phyloP scores from a whole-genome alignment of 805 yeast species.

The Pichia paraexigua region DNA sequence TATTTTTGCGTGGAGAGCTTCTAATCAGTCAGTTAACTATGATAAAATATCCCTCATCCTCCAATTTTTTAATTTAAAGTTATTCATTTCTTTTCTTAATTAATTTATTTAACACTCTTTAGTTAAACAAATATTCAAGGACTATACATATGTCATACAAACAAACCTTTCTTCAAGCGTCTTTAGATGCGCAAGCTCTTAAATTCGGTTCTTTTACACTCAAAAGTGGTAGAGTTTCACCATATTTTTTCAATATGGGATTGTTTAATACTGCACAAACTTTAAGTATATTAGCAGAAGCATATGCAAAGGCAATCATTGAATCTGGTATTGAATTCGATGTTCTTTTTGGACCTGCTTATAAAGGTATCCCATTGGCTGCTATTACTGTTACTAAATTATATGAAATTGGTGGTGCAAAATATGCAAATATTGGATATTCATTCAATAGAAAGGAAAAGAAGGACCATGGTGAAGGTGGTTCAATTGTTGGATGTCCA shows the following conservation, averaged over 20 bases:
- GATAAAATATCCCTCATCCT: too few species aligned
- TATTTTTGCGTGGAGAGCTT: too few species aligned
- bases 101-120: neutral
- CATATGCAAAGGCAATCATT: slow-evolving; percentile 85
- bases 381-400: slow-evolving; percentile 89
- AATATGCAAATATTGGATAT: slow-evolving; percentile 67
- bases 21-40: too few species aligned
- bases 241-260: slow-evolving; percentile 94
- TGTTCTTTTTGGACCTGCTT: slow-evolving; percentile 93
- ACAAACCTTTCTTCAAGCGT: slow-evolving; percentile 60
- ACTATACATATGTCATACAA: slow-evolving; percentile 16
- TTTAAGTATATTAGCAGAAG: slow-evolving; percentile 71
- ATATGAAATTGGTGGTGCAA: slow-evolving; percentile 81
- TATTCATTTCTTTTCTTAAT: neutral
- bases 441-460: slow-evolving; percentile 96
- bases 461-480: slow-evolving; percentile 98
- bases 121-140: neutral
- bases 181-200: slow-evolving; percentile 74
- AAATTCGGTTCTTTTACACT: slow-evolving; percentile 84
- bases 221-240: slow-evolving; percentile 90
- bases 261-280: slow-evolving; percentile 74
- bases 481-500: slow-evolving; percentile 79
- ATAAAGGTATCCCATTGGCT: slow-evolving; percentile 93
- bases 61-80: neutral
- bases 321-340: slow-evolving; percentile 79